Conservation (phyloP, 176 grass and related monocot species). For the Ampelocalamus luodianensis region DNA sequence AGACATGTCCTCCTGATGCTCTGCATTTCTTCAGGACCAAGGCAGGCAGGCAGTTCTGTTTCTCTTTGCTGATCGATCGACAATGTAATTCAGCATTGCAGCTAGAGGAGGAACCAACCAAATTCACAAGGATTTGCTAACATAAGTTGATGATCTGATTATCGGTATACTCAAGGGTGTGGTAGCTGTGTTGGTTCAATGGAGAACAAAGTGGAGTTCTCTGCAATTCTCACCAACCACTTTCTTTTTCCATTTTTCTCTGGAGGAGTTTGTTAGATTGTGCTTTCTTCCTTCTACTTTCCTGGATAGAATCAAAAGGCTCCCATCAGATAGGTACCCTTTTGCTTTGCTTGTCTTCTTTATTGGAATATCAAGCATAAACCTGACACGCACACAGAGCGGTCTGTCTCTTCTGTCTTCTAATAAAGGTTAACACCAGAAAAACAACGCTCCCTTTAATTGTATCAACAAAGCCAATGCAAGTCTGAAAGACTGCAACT, state of each 20-base stretch:
- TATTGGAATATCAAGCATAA: neutral
- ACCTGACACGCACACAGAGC: neutral
- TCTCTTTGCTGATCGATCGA: neutral
- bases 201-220: no score
- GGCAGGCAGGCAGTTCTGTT: neutral
- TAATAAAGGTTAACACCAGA: neutral
- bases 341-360: constrained; percentile 6
- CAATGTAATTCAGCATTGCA: neutral
- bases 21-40: constrained; percentile 23
- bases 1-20: neutral
- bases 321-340: neutral
- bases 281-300: neutral
- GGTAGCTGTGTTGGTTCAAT: neutral
- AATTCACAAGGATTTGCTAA: neutral
- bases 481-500: neutral
- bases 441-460: neutral
- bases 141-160: neutral
- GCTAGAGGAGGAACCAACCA: neutral
- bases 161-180: neutral
- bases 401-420: neutral
- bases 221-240: neutral
- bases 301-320: neutral
- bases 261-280: neutral
- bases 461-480: neutral
- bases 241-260: neutral